Evolutionary conservation across 1,284 basidiomycete species (phyloP).

Genomic region (Inonotus hispidus): DNA sequence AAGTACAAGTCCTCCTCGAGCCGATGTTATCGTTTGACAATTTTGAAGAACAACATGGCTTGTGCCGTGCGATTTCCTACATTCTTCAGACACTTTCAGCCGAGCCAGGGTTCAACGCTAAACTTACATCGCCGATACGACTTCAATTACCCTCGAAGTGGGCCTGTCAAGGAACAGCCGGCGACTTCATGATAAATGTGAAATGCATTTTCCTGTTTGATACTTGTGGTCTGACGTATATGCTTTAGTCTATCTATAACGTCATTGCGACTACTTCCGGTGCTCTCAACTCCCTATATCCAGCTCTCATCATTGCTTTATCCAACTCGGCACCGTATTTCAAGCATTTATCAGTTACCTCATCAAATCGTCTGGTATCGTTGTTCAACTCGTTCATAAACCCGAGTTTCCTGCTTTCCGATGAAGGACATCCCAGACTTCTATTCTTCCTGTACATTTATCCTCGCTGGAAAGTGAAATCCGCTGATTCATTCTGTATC

Average conservation of each 20-base stretch:
- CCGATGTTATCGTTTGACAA: neutral
- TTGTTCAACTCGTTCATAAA: conserved; percentile 88
- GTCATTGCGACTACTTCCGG: conserved; percentile 87
- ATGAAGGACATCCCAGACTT: conserved; percentile 89
- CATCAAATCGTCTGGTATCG: conserved; percentile 80
- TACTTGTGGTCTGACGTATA: conserved; percentile 13
- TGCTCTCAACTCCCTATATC: conserved; percentile 77
- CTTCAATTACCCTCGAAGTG: conserved; percentile 70
- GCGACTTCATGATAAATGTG: conserved; percentile 85
- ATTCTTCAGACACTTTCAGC: conserved; percentile 89
- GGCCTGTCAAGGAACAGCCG: conserved; percentile 66
- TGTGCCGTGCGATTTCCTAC: conserved; percentile 87
- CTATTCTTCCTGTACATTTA: conserved; percentile 77
- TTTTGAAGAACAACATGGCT: conserved; percentile 77
- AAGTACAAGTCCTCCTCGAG: conserved; percentile 26
- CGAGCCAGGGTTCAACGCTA: conserved; percentile 69
- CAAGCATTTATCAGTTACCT: conserved; percentile 73
- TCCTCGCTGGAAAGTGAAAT: conserved; percentile 6
- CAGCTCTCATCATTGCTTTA: conserved; percentile 85
- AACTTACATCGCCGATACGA: conserved; percentile 58
- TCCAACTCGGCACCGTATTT: conserved; percentile 87
- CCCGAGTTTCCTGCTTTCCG: conserved; percentile 83
- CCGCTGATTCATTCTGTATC: neutral
- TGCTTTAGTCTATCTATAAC: conserved; percentile 74
- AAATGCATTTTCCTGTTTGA: conserved; percentile 24